Conservation (phyloP, 768 basidiomycete genomes). For the Lentinula raphanica region DNA sequence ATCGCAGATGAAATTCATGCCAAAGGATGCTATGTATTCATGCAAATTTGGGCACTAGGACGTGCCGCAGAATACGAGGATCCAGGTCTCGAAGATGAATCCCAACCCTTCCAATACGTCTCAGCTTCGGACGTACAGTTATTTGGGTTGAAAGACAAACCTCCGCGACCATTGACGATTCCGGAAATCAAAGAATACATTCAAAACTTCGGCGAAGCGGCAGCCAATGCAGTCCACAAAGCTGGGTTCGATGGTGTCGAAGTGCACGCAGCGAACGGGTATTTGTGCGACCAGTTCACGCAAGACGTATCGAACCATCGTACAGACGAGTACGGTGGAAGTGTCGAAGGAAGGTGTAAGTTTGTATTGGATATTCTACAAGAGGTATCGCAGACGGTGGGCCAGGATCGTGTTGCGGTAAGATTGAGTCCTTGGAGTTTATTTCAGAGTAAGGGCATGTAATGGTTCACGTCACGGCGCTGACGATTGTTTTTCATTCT, state of each 20-base stretch:
- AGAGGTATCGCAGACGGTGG: conserved; percentile 38
- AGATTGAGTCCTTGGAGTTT: conserved; percentile 37
- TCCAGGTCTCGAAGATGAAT: conserved; percentile 5
- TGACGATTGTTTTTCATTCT: conserved; percentile 13
- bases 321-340: conserved; percentile 48
- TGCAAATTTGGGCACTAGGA: conserved; percentile 33
- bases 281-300: conserved; percentile 27
- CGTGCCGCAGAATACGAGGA: conserved; percentile 1
- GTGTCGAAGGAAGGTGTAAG: conserved; percentile 40
- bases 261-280: conserved; percentile 18
- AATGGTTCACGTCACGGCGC: neutral
- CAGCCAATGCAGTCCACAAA: conserved; percentile 32
- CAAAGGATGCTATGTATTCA: conserved; percentile 37
- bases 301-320: conserved; percentile 35
- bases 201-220: conserved; percentile 33
- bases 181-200: conserved; percentile 34
- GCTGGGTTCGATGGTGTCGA: conserved; percentile 56
- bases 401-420: conserved; percentile 35
- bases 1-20: conserved; percentile 45
- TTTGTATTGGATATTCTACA: conserved; percentile 42
- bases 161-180: conserved; percentile 27
- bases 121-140: conserved; percentile 17
- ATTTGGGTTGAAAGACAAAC: neutral
- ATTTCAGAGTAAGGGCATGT: conserved; percentile 20
- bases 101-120: conserved; percentile 15